These are phyloP conservation scores for Mucor indicus DNA, from an alignment of 371 early-diverging fungal genomes.

Conservation along the genomic window DNA sequence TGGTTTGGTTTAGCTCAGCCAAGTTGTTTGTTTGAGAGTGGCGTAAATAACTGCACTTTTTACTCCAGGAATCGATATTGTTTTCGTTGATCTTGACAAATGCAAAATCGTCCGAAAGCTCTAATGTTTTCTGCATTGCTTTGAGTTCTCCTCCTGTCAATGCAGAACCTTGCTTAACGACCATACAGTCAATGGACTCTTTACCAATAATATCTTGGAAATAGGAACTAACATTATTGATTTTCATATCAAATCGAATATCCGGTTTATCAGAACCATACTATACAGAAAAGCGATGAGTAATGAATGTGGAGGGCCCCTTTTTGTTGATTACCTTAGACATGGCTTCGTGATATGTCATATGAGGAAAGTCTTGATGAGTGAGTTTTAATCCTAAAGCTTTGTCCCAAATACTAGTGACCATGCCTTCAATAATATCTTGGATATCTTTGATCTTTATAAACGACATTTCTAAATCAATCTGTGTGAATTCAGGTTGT, in stretches of 20 bases:
- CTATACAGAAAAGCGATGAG: no score
- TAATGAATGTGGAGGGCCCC: no score
- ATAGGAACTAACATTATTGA: constrained; percentile 38
- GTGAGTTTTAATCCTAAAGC: constrained; percentile 51
- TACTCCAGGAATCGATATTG: constrained; percentile 56
- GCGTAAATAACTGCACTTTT: constrained; percentile 35
- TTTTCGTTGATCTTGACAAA: constrained; percentile 57
- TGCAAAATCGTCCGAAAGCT: constrained; percentile 30
- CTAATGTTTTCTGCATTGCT: constrained; percentile 28
- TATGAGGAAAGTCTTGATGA: constrained; percentile 54
- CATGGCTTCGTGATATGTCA: constrained; percentile 86
- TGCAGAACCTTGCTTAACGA: constrained; percentile 38
- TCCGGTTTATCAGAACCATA: constrained; percentile 94
- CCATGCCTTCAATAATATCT: constrained; percentile 71
- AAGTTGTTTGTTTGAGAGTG: constrained; percentile 21
- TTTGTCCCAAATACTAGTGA: constrained; percentile 66
- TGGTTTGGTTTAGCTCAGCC: constrained; percentile 25
- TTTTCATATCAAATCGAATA: constrained; percentile 73
- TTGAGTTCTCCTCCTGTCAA: constrained; percentile 40
- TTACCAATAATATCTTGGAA: constrained; percentile 24
- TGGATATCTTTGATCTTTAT: constrained; percentile 68
- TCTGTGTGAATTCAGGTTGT: constrained; percentile 93
- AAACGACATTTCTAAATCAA: constrained; percentile 92
- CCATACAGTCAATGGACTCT: constrained; percentile 39
- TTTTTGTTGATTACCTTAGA: constrained; percentile 38